Evolutionary conservation across 768 basidiomycete genomes (phyloP), one percentile per base, ranked within the genome.

Genomic region (Amanita thiersii): DNA sequence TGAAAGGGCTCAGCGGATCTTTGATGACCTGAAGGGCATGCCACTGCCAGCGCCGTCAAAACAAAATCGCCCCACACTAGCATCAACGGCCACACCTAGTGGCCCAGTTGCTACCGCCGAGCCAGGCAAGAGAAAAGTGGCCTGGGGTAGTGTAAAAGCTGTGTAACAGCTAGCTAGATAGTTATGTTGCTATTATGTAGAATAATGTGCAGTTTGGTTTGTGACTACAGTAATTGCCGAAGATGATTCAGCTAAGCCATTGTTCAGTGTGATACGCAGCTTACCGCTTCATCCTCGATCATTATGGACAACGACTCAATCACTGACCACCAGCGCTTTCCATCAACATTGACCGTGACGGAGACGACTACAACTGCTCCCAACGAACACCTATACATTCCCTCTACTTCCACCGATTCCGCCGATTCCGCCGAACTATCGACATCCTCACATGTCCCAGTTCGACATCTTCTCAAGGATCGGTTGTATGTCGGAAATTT

Each of bases 401-500:
- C 42, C 21, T 36, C 34, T 29, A 8, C 33, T 21, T 32, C 12
- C 3, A 4, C 25, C 3, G 42, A 43, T 19, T 20, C 26, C 11
- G 11, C 42, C 2, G 42, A 43, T 19, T 20, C 26, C 11, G 11
- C 42, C 2, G 42, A 43, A 15, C 17, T 35, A 29, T 15, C 18
- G 4, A 9, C 17, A n/a, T 17, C 15, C 18, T 20, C 4, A 7
- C 33, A 25, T 31, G 38, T 49, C 14, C 51, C 51, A 46, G 48
- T 62, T 24, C 64, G 65, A 1, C 60, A 56, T 18, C 32, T 70
- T 14, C 58, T 81, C 21, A 80, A 73, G 51, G 86, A 93, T 56
- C 69, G 92, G 30, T 70, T 97, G 3, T 97, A 91, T 51, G 72
- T 97, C 32, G 93, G 93, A 14, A 96, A 97, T 56, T 64, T 97